Evolutionary conservation across 2,329 filamentous ascomycete species (phyloP).

Genomic region (Colletotrichum musae): DNA sequence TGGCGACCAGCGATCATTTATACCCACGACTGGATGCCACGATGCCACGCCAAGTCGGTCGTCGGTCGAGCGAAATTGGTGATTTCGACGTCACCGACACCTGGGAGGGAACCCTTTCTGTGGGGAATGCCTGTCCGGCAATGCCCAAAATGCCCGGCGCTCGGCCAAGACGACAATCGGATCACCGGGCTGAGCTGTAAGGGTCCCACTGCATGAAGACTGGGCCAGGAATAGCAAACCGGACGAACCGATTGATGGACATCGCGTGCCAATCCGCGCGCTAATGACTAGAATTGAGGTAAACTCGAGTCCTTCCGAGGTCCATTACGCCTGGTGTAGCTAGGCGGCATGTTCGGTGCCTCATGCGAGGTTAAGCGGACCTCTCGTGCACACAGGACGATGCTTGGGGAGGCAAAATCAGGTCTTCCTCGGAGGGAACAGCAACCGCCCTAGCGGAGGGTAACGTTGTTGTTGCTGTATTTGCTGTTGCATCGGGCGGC

Average conservation of each 20-base stretch:
- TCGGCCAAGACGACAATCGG: neutral
- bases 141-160: neutral
- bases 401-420: conserved; percentile 1
- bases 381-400: neutral
- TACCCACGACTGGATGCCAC: neutral
- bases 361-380: neutral
- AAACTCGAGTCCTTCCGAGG: neutral
- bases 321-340: neutral
- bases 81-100: conserved; percentile 36
- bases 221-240: conserved; percentile 24
- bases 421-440: neutral
- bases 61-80: conserved; percentile 13
- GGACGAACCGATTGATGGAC: conserved; percentile 10
- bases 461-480: conserved; percentile 8
- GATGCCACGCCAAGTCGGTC: conserved; percentile 21
- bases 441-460: neutral
- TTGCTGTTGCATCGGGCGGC: conserved; percentile 2
- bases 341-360: neutral
- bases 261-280: neutral
- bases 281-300: neutral
- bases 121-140: conserved; percentile 33
- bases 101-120: conserved; percentile 20
- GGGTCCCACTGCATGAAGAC: neutral
- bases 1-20: neutral
- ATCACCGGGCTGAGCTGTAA: neutral